phyloP scores from a whole-genome alignment of 108 stramenopile species.

The Skeletonema tropicum region DNA sequence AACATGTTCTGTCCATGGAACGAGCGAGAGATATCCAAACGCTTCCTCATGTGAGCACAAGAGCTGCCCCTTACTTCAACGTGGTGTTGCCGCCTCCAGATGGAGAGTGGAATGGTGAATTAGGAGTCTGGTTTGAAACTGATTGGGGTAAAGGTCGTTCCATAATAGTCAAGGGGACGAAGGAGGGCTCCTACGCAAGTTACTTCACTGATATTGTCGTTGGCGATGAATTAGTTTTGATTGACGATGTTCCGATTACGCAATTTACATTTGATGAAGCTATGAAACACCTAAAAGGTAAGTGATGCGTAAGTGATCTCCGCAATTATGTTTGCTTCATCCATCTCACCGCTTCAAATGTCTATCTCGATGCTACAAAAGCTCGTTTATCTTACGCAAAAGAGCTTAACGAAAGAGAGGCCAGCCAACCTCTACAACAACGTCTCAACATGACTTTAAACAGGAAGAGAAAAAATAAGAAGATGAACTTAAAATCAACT shows the following conservation, averaged over 20 bases:
- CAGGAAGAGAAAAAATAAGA: constrained; percentile 22
- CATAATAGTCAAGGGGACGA: constrained; percentile 91
- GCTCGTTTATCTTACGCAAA: constrained; percentile 22
- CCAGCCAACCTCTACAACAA: constrained; percentile 7
- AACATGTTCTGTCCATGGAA: constrained; percentile 58
- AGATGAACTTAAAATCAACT: not conserved
- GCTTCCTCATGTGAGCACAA: constrained; percentile 71
- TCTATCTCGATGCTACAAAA: not conserved
- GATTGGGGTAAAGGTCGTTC: constrained; percentile 76
- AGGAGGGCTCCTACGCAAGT: constrained; percentile 80
- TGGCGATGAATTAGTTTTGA: constrained; percentile 88
- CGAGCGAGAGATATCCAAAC: constrained; percentile 65
- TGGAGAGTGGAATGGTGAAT: constrained; percentile 72
- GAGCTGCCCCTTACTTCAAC: constrained; percentile 82
- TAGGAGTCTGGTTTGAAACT: constrained; percentile 96
- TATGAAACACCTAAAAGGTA: constrained; percentile 77
- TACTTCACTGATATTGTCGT: constrained; percentile 85
- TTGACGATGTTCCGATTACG: constrained; percentile 76
- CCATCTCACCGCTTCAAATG: not conserved
- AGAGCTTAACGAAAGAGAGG: constrained; percentile 1
- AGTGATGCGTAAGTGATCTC: not conserved
- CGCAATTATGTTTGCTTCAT: not conserved
- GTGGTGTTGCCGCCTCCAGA: constrained; percentile 71
- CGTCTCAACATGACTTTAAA: constrained; percentile 10
- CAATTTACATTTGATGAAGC: constrained; percentile 79